Conservation (phyloP, 176 grass and related monocot genomes). For the Dendrocalamus sinicus region DNA sequence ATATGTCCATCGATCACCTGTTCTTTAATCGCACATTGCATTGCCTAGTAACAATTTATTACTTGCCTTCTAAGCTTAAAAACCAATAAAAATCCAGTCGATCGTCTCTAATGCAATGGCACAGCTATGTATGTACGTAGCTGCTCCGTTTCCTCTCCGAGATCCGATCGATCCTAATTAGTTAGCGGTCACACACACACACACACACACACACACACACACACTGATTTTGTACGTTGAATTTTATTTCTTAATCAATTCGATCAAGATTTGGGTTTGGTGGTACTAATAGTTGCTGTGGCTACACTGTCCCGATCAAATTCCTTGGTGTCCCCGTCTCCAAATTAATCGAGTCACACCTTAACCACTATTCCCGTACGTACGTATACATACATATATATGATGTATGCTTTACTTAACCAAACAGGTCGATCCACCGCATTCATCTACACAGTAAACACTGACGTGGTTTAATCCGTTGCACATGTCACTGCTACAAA, state of each 20-base stretch:
- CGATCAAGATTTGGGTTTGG: constrained; percentile 29
- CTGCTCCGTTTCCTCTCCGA: background rate
- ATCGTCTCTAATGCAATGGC: constrained; percentile 7
- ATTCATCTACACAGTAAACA: background rate
- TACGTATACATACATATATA: background rate
- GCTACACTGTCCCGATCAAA: constrained; percentile 34
- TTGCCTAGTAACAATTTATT: constrained; percentile 19
- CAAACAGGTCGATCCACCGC: background rate
- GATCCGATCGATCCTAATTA: background rate
- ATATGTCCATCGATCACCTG: background rate
- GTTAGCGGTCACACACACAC: constrained; percentile 27
- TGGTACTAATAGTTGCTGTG: background rate
- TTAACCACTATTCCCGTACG: constrained; percentile 12
- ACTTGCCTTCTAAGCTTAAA: constrained; percentile 44
- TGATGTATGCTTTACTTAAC: background rate
- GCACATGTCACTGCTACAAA: no score
- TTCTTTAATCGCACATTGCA: constrained; percentile 7
- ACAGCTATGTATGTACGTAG: background rate
- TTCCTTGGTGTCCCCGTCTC: background rate
- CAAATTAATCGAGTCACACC: constrained; percentile 15
- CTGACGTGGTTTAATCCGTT: background rate
- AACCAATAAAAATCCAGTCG: background rate
- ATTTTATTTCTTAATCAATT: background rate
- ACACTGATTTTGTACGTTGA: background rate
- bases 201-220: background rate